Base-by-base conservation (phyloP, 306 rosid species). In the Cyamopsis tetragonoloba region DNA sequence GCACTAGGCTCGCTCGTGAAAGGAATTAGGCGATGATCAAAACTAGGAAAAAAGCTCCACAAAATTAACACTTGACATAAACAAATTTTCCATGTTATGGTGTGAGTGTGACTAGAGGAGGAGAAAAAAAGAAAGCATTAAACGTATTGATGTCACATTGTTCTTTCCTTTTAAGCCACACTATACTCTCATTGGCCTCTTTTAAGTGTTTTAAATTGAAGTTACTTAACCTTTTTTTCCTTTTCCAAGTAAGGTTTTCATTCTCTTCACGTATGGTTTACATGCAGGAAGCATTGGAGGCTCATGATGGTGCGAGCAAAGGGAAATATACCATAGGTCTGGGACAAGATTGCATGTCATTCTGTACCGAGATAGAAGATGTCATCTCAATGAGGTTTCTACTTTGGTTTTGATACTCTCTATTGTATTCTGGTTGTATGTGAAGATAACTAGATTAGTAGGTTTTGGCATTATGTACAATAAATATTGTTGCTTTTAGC, bases 261-360 rank as follows among this genome's bases (percentile, higher is more conserved):
- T 17, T 11, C 42, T 59, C 38, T 81, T 48, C 47, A 8, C 42
- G 46, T 68, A 9, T 53, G 12, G n/a, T 12, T 63, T 62, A 51
- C 70, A 66, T 62, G 74, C 80, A 90, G 97, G 99, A 90, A 82
- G 89, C 84, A 58, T 74, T 90, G 89, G 99, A 95, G 84, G 90
- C 88, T 71, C 95, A 95, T 72, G 99, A 95, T 81, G 96, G 99
- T 48, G 97, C 84, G 3, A 95, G 97, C 72, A 95, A 86, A 71
- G 99, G 99, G 78, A 93, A 93, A 47, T 90, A 93, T 78, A 90
- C 99, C 3, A 93, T 93, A 17, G 99, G 99, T 46, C 97, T 95
- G 3, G 99, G 99, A 58, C 99, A 95, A 71, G 97, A 95, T 80
- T 90, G 96, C 83, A 83, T 95, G 99, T 89, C 95, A 3, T 95